Evolutionary conservation across 2,329 filamentous ascomycete genomes (phyloP).

Genomic region (Didymella lethalis): DNA sequence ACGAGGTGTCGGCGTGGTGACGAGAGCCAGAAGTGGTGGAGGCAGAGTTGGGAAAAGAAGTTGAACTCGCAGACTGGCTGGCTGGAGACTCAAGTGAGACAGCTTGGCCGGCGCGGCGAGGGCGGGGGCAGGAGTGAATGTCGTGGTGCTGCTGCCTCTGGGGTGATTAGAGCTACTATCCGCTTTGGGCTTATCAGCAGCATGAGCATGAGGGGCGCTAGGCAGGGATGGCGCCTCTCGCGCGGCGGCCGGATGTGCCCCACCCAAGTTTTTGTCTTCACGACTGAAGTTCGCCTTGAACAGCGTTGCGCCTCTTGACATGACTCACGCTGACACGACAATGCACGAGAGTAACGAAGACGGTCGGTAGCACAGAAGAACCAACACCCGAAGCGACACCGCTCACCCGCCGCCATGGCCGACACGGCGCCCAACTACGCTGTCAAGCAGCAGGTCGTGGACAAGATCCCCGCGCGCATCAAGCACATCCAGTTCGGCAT

Average conservation of each 20-base stretch:
- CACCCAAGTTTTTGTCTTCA: constrained; percentile 28
- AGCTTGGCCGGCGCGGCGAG: constrained; percentile 1
- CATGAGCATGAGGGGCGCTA: neutral
- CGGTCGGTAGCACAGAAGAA: constrained; percentile 28
- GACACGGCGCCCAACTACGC: constrained; percentile 35
- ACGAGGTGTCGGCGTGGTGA: constrained; percentile 1
- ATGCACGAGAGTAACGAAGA: constrained; percentile 24
- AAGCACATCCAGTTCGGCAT: constrained; percentile 94
- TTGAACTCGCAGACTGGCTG: constrained; percentile 4
- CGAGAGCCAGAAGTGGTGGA: neutral
- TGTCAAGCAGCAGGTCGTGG: constrained; percentile 87
- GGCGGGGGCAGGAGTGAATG: constrained; percentile 13
- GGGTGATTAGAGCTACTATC: constrained; percentile 11
- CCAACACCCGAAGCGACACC: neutral
- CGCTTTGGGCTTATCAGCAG: constrained; percentile 27
- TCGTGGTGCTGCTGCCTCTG: constrained; percentile 16
- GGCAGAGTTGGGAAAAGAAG: neutral
- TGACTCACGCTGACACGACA: constrained; percentile 36
- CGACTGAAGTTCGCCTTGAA: constrained; percentile 24
- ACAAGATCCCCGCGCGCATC: constrained; percentile 89
- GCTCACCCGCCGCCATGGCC: constrained; percentile 25
- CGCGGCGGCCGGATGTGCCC: constrained; percentile 25
- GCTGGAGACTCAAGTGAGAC: constrained; percentile 10
- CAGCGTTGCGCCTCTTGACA: constrained; percentile 21
- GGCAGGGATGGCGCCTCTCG: constrained; percentile 8